A percentile compares a stretch with the other conserved stretches of the same genome.
Conservation (phyloP, 2,329 filamentous ascomycete species). For the Fusarium sp. region DNA sequence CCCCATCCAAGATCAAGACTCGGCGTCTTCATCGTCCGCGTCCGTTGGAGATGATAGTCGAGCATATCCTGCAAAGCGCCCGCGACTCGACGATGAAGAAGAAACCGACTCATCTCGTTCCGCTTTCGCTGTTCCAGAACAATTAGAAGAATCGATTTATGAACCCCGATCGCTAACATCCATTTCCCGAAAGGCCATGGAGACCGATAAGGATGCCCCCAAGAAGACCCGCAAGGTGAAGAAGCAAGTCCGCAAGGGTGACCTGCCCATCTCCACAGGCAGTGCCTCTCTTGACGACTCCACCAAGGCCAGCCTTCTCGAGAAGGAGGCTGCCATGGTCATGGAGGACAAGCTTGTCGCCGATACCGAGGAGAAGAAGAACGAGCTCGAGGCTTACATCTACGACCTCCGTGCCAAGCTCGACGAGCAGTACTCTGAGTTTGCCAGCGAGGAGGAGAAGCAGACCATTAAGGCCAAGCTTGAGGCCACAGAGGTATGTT, state of each 20-base stretch:
- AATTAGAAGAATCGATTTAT: slow-evolving; percentile 3
- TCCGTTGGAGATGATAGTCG: slow-evolving; percentile 32
- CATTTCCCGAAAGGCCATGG: slow-evolving; percentile 75
- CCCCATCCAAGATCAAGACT: background rate
- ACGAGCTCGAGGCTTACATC: slow-evolving; percentile 97
- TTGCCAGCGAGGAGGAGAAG: slow-evolving; percentile 94
- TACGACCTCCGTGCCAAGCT: slow-evolving; percentile 97
- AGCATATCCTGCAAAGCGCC: slow-evolving; percentile 34
- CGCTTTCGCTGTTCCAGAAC: slow-evolving; percentile 10
- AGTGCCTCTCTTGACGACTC: slow-evolving; percentile 81
- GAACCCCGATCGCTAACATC: slow-evolving; percentile 44
- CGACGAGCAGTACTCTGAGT: slow-evolving; percentile 89
- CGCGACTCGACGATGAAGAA: slow-evolving; percentile 24
- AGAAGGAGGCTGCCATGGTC: slow-evolving; percentile 91
- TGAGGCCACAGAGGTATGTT: slow-evolving; percentile 83
- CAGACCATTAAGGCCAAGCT: slow-evolving; percentile 85
- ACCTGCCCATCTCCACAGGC: slow-evolving; percentile 86
- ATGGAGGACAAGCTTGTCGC: slow-evolving; percentile 99
- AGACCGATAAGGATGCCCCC: slow-evolving; percentile 78
- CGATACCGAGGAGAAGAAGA: slow-evolving; percentile 99
- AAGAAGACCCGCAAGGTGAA: slow-evolving; percentile 98
- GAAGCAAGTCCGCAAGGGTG: slow-evolving; percentile 99
- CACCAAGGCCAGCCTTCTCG: slow-evolving; percentile 74
- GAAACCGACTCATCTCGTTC: background rate
- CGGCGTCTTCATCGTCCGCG: slow-evolving; percentile 20